A percentile compares a stretch with the other conserved stretches of the same genome.
Conservation (phyloP, 495 filamentous ascomycete genomes). For the Amniculicola lignicola region DNA sequence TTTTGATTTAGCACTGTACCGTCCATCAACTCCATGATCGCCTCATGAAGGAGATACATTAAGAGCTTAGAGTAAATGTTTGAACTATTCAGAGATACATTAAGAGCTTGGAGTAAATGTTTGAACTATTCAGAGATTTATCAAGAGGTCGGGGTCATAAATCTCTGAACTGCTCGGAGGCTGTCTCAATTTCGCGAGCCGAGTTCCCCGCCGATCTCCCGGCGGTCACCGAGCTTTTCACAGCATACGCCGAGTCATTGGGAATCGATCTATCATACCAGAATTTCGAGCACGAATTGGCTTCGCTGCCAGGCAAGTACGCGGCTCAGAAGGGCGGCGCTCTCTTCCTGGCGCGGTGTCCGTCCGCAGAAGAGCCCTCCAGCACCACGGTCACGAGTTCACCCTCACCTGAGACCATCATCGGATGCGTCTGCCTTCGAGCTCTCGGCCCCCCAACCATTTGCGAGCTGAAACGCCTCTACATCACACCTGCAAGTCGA, state of each 20-base stretch:
- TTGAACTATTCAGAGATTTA: too few species aligned
- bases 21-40: too few species aligned
- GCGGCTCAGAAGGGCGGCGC: constrained; percentile 43
- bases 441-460: constrained; percentile 34
- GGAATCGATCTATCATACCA: constrained; percentile 58
- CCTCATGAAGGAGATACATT: too few species aligned
- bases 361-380: background rate
- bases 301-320: constrained; percentile 56
- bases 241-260: constrained; percentile 52
- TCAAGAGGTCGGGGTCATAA: too few species aligned
- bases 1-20: too few species aligned
- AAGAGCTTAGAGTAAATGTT: too few species aligned
- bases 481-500: constrained; percentile 47
- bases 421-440: constrained; percentile 55
- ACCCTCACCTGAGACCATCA: constrained; percentile 23
- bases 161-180: background rate
- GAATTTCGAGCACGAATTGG: constrained; percentile 52
- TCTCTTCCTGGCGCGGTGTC: constrained; percentile 48
- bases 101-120: too few species aligned
- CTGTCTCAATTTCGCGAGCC: background rate
- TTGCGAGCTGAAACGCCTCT: constrained; percentile 63
- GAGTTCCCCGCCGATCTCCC: constrained; percentile 40
- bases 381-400: background rate
- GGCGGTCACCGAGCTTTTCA: constrained; percentile 47
- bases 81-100: too few species aligned